Percentiles rank a stretch among this genome's conserved stretches.
Conservation (phyloP, 2,329 filamentous ascomycete genomes). For the Coniochaeta prunicola region DNA sequence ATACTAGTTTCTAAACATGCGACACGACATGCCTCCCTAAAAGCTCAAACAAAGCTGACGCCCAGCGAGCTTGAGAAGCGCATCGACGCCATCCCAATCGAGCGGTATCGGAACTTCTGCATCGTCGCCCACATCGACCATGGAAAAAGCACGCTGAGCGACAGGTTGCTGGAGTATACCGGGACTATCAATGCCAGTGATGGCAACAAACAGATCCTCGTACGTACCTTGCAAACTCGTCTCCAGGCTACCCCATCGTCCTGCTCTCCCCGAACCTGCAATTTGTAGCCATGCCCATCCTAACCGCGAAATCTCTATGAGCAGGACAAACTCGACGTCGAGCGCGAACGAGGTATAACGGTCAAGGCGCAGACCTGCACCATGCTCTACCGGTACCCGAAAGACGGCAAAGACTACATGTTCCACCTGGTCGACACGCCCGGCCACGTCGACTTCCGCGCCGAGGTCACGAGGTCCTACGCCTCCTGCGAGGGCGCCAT, state of each 20-base stretch:
- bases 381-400: conserved; percentile 83
- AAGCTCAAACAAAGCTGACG: conserved; percentile 6
- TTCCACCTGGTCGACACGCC: conserved; percentile 95
- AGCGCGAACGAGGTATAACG: conserved; percentile 91
- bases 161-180: conserved; percentile 86
- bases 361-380: conserved; percentile 98
- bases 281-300: conserved; percentile 3
- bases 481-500: conserved; percentile 91
- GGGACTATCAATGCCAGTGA: conserved; percentile 80
- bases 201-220: conserved; percentile 84
- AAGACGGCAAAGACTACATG: conserved; percentile 71
- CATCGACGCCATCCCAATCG: conserved; percentile 69
- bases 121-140: conserved; percentile 99
- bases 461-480: conserved; percentile 92
- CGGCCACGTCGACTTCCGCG: conserved; percentile 94
- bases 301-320: background rate
- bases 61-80: conserved; percentile 42
- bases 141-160: conserved; percentile 93
- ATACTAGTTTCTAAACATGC: background rate
- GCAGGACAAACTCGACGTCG: conserved; percentile 90
- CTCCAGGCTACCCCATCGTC: background rate
- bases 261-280: no score
- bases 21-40: background rate
- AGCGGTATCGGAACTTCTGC: conserved; percentile 88
- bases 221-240: conserved; percentile 12